Evolutionary conservation across 352 stramenopile species (phyloP), one percentile per base, ranked within the genome.

Genomic region (Globisporangium barbulae): DNA sequence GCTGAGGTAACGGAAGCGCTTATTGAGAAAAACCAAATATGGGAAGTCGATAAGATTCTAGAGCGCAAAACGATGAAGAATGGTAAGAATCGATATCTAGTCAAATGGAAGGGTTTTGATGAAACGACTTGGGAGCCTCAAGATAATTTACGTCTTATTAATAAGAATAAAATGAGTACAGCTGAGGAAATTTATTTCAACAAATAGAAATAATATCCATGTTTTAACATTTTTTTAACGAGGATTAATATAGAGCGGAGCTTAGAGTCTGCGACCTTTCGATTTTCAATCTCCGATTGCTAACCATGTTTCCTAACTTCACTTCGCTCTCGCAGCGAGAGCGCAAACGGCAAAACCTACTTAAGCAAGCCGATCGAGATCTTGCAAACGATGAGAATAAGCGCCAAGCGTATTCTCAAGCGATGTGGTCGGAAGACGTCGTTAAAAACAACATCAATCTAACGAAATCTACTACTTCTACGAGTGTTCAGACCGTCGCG

Each of bases 61-160:
- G 12, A 15, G 30, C 25, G 9, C 3, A 30, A 42, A 44, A 28
- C 10, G 4, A 13, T 42, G 28, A 35, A 41, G n/a, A 63, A 64
- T 33, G 65, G 59, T 13, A 67, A 63, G 31, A 49, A 58, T 44
- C 47, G 53, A 45, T 71, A 71, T 41, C 54, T 62, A 15, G 31
- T 71, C 3, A 71, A 71, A 30, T 71, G 65, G 65, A 22, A 30
- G 2, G 48, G 49, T 28, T 61, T 37, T 17, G 39, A 71, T 44
- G 59, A 71, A 50, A 10, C 65, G 9, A 67, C 54, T 15, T 64
- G 54, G 53, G 65, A 71, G 22, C 45, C 33, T 12, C 53, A 71
- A 48, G 39, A 56, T 19, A 71, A 71, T 50, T 35, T 71, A 9
- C 28, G 65, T 41, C 30, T 71, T 8, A 64, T 64, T 10, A 67